These are phyloP conservation scores for Exutisphaerella laricina DNA, from an alignment of 2,329 filamentous ascomycete species.

Conservation along the genomic window DNA sequence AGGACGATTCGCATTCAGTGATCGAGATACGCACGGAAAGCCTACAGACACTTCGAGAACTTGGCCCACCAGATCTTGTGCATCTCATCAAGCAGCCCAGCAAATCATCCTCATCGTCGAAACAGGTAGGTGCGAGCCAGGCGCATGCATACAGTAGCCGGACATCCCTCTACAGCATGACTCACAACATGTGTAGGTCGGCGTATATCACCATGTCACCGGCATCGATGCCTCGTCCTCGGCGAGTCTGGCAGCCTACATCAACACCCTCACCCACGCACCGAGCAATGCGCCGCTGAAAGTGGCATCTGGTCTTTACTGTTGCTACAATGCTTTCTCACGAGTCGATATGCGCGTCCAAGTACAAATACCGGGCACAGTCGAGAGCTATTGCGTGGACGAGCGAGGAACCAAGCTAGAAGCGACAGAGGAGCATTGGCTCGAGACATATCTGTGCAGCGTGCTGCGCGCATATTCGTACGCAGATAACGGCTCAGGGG, in stretches of 20 bases:
- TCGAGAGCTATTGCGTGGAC: conserved; percentile 96
- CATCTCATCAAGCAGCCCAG: conserved; percentile 78
- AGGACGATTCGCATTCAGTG: conserved; percentile 86
- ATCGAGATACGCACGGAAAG: conserved; percentile 90
- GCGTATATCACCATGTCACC: conserved; percentile 96
- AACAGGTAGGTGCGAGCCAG: conserved; percentile 47
- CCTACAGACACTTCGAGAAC: conserved; percentile 76
- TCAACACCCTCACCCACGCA: conserved; percentile 93
- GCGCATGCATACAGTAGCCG: too few relatives aligned
- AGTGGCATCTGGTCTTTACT: conserved; percentile 90
- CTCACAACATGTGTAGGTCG: conserved; percentile 53
- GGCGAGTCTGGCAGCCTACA: conserved; percentile 92
- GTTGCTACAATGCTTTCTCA: conserved; percentile 99
- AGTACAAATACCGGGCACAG: conserved; percentile 90
- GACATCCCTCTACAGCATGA: too few relatives aligned
- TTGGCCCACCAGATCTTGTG: conserved; percentile 91
- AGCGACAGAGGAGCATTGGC: conserved; percentile 88
- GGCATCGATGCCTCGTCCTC: conserved; percentile 96
- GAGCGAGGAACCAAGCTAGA: conserved; percentile 93
- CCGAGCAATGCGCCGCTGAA: conserved; percentile 79
- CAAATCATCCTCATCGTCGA: conserved; percentile 47
- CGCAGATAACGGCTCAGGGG: conserved; percentile 89
- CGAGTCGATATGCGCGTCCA: conserved; percentile 97
- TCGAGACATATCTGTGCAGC: conserved; percentile 95
- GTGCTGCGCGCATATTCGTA: conserved; percentile 94